These are phyloP conservation scores for Achaetomiella virescens DNA, from an alignment of 495 filamentous ascomycete genomes.

Conservation along the genomic window DNA sequence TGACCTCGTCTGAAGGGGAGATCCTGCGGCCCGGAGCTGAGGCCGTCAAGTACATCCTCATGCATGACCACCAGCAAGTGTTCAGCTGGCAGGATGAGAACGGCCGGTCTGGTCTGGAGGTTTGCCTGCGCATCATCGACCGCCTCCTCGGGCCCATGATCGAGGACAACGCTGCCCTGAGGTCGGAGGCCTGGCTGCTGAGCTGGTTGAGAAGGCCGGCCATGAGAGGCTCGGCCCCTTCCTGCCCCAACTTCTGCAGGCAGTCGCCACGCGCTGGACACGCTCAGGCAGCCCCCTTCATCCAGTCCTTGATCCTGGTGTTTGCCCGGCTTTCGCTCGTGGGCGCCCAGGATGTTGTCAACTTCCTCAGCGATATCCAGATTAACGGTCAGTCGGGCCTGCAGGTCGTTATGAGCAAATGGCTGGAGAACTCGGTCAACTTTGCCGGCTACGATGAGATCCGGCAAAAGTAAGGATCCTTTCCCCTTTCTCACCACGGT, in stretches of 20 bases:
- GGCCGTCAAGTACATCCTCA: conserved; percentile 77
- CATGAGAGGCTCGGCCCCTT: conserved; percentile 84
- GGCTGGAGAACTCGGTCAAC: conserved; percentile 92
- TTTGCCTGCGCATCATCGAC: conserved; percentile 85
- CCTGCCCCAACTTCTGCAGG: conserved; percentile 78
- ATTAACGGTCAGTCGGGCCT: conserved; percentile 71
- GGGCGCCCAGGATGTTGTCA: conserved; percentile 80
- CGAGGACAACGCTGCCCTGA: conserved; percentile 88
- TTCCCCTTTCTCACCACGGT: background rate
- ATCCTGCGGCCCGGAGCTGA: conserved; percentile 81
- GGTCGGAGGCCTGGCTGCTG: conserved; percentile 88
- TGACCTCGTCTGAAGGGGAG: conserved; percentile 73
- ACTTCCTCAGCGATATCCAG: conserved; percentile 79
- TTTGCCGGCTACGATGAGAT: conserved; percentile 97
- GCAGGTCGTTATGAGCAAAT: conserved; percentile 83
- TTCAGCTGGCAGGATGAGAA: conserved; percentile 71
- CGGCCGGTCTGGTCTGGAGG: conserved; percentile 78
- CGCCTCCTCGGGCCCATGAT: conserved; percentile 76
- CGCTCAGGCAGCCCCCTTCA: conserved; percentile 79
- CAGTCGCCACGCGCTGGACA: conserved; percentile 82
- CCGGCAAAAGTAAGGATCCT: conserved; percentile 70
- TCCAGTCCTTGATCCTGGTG: conserved; percentile 84
- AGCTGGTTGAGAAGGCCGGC: conserved; percentile 90
- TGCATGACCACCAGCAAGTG: conserved; percentile 81
- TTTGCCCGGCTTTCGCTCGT: conserved; percentile 84